Evolutionary conservation across 306 rosid genomes (phyloP), one percentile per base, ranked within the genome.

Genomic region (Vigna radiata): DNA sequence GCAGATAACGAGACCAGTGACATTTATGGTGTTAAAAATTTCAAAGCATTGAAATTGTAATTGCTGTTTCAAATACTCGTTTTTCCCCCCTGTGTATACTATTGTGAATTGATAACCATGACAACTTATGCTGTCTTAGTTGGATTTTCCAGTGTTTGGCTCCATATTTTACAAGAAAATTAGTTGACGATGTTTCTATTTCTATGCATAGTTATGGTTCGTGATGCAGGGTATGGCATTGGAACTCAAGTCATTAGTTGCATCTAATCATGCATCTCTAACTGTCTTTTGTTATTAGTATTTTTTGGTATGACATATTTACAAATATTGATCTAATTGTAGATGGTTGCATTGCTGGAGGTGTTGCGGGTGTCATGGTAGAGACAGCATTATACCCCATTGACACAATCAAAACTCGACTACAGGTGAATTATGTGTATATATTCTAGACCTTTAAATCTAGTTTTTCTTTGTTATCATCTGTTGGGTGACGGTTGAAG

Each of bases 321-420:
- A 78, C 81, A 70, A 70, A 87, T 85, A 66, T 88, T 81, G 85
- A 85, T 23, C 56, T 68, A 7, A 46, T n/a, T 70, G 83, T 18
- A 94, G 98, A 94, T 79, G 97, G 98, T 83, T 85, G 89, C 56
- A 82, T 94, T 70, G 96, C 98, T 76, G 98, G 97, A 82, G 98
- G 96, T 78, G 78, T 88, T 71, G 93, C 98, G 23, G 98, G 96
- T 41, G 96, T 88, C 19, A 83, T 93, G 75, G 98, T 94, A 66
- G 98, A 94, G 85, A 83, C 98, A 69, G 92, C 87, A 79, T 83
- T 94, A 71, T 94, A 94, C 72, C 97, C 98, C 65, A 94, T 94
- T 75, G 98, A 92, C 85, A 94, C 98, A 55, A 92, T 94, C 80
- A 94, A 92, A 88, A 94, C 98, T 49, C 91, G 98, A 78, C 86